phyloP scores from a whole-genome alignment of 2,329 filamentous ascomycete genomes.

The Beauveria scarabaeidicola region DNA sequence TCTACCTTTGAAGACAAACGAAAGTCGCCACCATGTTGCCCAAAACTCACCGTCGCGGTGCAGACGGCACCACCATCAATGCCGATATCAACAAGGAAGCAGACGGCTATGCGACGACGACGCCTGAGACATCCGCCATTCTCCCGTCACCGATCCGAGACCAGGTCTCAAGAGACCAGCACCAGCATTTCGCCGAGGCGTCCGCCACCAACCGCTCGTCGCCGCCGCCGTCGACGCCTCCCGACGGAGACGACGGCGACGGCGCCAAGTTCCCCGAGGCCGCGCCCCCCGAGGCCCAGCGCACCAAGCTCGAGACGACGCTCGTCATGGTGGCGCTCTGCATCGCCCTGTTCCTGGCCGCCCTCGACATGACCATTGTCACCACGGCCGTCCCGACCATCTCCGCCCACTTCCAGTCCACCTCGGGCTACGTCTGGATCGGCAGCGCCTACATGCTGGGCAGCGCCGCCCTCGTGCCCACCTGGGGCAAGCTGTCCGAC shows the following conservation, averaged over 20 bases:
- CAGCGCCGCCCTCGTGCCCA: conserved; percentile 56
- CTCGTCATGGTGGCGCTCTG: conserved; percentile 35
- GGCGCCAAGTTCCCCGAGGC: neutral
- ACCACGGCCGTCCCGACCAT: conserved; percentile 61
- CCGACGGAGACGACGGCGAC: neutral
- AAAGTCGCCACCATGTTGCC: neutral
- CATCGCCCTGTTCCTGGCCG: conserved; percentile 42
- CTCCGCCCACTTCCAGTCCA: conserved; percentile 53
- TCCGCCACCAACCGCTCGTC: neutral
- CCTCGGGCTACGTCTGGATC: conserved; percentile 68
- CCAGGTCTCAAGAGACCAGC: neutral
- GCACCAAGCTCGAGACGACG: conserved; percentile 30
- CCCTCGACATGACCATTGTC: conserved; percentile 53
- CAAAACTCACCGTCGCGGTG: neutral
- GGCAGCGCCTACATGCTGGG: conserved; percentile 66
- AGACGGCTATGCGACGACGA: neutral
- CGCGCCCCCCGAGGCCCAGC: conserved; percentile 23
- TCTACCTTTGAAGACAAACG: neutral
- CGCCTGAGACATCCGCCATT: neutral
- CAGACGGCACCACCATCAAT: conserved; percentile 3
- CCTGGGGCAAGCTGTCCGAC: conserved; percentile 59
- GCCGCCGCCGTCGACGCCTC: neutral
- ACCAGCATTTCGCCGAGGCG: neutral
- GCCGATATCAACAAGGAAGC: neutral
- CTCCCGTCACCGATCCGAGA: neutral